These are phyloP conservation scores for Calonectria hawksworthii DNA, from an alignment of 2,329 filamentous ascomycete genomes.

Conservation along the genomic window DNA sequence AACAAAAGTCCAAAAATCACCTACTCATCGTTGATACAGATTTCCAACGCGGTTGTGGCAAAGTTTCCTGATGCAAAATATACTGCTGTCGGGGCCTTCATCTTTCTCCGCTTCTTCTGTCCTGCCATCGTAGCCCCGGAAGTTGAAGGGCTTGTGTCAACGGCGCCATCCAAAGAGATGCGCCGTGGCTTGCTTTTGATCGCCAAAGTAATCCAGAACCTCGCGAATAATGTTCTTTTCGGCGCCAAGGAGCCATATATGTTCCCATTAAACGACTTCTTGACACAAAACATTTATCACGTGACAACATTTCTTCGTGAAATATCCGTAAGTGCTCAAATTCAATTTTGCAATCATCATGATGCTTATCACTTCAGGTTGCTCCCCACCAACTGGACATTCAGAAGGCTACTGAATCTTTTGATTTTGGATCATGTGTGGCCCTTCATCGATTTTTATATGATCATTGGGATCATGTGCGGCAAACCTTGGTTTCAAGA, in stretches of 20 bases:
- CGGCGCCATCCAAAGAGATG: slow-evolving; percentile 76
- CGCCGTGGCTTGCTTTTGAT: slow-evolving; percentile 77
- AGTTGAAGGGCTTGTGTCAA: slow-evolving; percentile 73
- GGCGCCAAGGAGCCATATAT: slow-evolving; percentile 81
- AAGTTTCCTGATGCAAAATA: slow-evolving; percentile 79
- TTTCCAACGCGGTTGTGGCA: slow-evolving; percentile 73
- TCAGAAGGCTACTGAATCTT: slow-evolving; percentile 62
- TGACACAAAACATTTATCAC: slow-evolving; percentile 76
- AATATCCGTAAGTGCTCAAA: slow-evolving; percentile 69
- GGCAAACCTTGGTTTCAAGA: slow-evolving; percentile 72
- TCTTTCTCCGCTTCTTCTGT: slow-evolving; percentile 80
- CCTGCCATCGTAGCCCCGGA: slow-evolving; percentile 80
- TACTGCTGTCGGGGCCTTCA: slow-evolving; percentile 78
- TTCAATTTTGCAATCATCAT: neutral
- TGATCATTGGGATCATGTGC: slow-evolving; percentile 79
- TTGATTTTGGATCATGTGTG: slow-evolving; percentile 80
- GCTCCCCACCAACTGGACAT: slow-evolving; percentile 62
- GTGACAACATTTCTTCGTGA: slow-evolving; percentile 77
- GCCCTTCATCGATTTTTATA: slow-evolving; percentile 78
- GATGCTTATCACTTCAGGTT: slow-evolving; percentile 51
- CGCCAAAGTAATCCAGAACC: slow-evolving; percentile 79
- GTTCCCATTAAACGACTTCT: slow-evolving; percentile 78
- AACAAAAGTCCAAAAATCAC: neutral
- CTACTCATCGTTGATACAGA: slow-evolving; percentile 52
- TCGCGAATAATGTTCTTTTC: slow-evolving; percentile 80